These are phyloP conservation scores for Lepiota venenata DNA, from an alignment of 768 basidiomycete genomes.

Conservation along the genomic window DNA sequence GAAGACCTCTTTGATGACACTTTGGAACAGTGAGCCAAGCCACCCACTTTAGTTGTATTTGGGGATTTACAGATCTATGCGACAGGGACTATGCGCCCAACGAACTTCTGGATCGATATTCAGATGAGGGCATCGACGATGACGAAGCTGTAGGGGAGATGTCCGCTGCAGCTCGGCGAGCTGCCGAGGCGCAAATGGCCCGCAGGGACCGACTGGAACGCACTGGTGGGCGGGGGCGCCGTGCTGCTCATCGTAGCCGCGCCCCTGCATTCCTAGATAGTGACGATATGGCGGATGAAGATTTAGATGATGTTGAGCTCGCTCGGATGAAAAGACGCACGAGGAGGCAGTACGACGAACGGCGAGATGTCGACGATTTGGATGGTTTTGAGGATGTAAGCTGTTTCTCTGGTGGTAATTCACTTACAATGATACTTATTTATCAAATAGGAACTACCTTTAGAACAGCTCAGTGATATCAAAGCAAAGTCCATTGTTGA, in stretches of 20 bases:
- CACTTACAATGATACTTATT: neutral
- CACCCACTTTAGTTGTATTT: slow-evolving; percentile 4
- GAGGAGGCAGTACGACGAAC: slow-evolving; percentile 91
- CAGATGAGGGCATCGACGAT: slow-evolving; percentile 84
- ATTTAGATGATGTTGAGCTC: slow-evolving; percentile 58
- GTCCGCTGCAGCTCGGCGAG: slow-evolving; percentile 66
- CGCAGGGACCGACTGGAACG: slow-evolving; percentile 78
- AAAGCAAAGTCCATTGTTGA: slow-evolving; percentile 97
- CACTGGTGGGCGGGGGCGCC: slow-evolving; percentile 60
- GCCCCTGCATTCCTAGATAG: slow-evolving; percentile 87
- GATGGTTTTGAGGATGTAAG: slow-evolving; percentile 85
- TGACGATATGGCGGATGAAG: slow-evolving; percentile 79
- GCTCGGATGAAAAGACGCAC: slow-evolving; percentile 78
- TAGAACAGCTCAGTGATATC: slow-evolving; percentile 96
- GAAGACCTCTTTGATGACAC: slow-evolving; percentile 92
- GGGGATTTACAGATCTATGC: slow-evolving; percentile 11
- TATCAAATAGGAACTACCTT: slow-evolving; percentile 72
- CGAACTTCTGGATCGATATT: slow-evolving; percentile 81
- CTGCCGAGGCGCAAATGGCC: slow-evolving; percentile 85
- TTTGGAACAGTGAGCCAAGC: slow-evolving; percentile 57
- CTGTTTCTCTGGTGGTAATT: slow-evolving; percentile 12
- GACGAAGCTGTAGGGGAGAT: slow-evolving; percentile 66
- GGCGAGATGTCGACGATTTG: slow-evolving; percentile 85
- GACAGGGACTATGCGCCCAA: slow-evolving; percentile 84
- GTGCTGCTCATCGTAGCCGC: slow-evolving; percentile 75